Evolutionary conservation across 192 early-diverging fungal genomes (phyloP).

Genomic region (Coemansia guatemalensis): DNA sequence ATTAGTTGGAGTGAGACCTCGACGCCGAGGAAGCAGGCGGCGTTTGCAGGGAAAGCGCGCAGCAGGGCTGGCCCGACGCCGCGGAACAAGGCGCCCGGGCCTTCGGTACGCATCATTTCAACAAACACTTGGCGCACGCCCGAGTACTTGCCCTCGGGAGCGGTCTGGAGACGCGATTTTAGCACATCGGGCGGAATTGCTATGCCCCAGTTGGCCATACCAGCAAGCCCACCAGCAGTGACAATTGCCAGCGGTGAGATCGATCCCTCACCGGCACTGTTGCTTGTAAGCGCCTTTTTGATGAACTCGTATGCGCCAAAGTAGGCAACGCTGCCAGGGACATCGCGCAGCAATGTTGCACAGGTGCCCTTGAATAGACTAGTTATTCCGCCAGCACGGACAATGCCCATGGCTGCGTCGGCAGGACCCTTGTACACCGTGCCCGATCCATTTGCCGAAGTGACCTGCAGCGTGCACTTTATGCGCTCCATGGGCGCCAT

Average conservation of each 20-base stretch:
- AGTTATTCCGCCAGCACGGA: conserved; percentile 82
- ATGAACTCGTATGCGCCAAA: conserved; percentile 94
- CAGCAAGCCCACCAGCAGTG: conserved; percentile 96
- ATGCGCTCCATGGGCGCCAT: conserved; percentile 96
- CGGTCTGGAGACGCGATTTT: conserved; percentile 76
- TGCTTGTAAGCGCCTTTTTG: conserved; percentile 67
- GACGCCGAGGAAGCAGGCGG: conserved; percentile 74
- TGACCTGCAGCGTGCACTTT: conserved; percentile 91
- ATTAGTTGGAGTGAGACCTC: conserved; percentile 51
- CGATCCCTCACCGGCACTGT: conserved; percentile 66
- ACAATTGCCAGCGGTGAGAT: conserved; percentile 80
- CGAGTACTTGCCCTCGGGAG: conserved; percentile 55
- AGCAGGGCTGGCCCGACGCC: conserved; percentile 83
- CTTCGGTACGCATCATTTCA: conserved; percentile 57
- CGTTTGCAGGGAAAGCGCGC: conserved; percentile 80
- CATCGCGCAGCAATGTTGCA: conserved; percentile 91
- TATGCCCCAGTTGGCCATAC: conserved; percentile 93
- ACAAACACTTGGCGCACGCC: conserved; percentile 56
- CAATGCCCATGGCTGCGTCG: conserved; percentile 81
- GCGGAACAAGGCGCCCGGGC: conserved; percentile 70
- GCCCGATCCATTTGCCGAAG: conserved; percentile 22
- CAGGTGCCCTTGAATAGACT: conserved; percentile 91
- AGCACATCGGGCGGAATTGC: conserved; percentile 82
- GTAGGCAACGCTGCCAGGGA: conserved; percentile 92
- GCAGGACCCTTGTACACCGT: conserved; percentile 86